These are phyloP conservation scores for Diaporthe citri DNA, from an alignment of 2,329 filamentous ascomycete genomes.

Conservation along the genomic window DNA sequence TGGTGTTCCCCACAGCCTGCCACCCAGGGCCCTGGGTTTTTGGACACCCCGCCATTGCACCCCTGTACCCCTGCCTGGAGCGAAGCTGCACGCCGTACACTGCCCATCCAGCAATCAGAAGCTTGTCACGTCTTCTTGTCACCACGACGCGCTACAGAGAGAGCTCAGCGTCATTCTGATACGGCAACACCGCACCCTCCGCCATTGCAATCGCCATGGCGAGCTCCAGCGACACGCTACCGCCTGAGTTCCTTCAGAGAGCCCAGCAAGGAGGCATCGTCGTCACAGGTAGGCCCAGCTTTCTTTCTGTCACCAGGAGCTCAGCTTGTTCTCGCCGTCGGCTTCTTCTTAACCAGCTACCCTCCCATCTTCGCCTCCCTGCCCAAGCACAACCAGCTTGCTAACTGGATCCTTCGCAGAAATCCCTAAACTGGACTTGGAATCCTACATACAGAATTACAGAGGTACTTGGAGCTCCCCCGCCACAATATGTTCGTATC, in stretches of 20 bases:
- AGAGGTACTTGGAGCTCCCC: slow-evolving; percentile 66
- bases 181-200: slow-evolving; percentile 5
- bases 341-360: not conserved
- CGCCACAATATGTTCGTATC: not conserved
- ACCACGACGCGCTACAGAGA: not conserved
- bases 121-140: slow-evolving; percentile 29
- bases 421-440: slow-evolving; percentile 88
- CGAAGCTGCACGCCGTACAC: slow-evolving; percentile 9
- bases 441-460: slow-evolving; percentile 92
- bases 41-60: slow-evolving; percentile 25
- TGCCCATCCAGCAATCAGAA: not conserved
- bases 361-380: not conserved
- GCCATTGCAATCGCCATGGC: slow-evolving; percentile 50
- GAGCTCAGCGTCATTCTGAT: not conserved
- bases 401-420: slow-evolving; percentile 61
- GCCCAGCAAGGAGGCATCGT: slow-evolving; percentile 60
- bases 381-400: not conserved
- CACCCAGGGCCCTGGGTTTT: not conserved
- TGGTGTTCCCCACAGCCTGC: not conserved
- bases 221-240: slow-evolving; percentile 48
- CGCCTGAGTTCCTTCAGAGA: slow-evolving; percentile 61
- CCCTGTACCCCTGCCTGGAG: slow-evolving; percentile 31
- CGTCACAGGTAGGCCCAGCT: slow-evolving; percentile 57
- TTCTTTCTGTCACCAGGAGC: not conserved
- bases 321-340: slow-evolving; percentile 1